phyloP scores from a whole-genome alignment of 139 green algal species.

The Chlamydomonas incerta region DNA sequence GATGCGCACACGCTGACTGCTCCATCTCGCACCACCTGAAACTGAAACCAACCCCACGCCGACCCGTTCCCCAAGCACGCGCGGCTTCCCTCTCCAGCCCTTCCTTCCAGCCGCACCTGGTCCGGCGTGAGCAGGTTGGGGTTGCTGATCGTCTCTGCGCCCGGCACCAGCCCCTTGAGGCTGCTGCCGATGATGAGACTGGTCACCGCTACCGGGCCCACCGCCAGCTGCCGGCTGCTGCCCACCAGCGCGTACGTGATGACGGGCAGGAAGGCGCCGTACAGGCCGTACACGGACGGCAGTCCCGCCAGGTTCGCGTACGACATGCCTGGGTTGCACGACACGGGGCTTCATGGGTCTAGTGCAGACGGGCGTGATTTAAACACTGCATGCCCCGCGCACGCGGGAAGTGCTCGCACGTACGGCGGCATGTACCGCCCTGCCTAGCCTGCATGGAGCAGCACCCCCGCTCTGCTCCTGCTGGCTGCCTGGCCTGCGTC shows the following conservation, averaged over 20 bases:
- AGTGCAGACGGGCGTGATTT: no score
- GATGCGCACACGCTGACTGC: no score
- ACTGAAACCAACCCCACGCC: no score
- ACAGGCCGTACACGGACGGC: slow-evolving; percentile 83
- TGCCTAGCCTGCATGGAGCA: no score
- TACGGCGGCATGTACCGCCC: background rate
- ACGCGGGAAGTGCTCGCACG: no score
- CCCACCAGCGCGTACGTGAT: slow-evolving; percentile 85
- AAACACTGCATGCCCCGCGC: no score
- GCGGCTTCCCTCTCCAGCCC: slow-evolving; percentile 16
- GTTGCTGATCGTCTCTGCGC: slow-evolving; percentile 51
- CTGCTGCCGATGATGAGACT: slow-evolving; percentile 54
- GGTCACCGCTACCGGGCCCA: slow-evolving; percentile 63
- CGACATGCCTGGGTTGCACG: slow-evolving; percentile 62
- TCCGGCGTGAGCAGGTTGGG: slow-evolving; percentile 57
- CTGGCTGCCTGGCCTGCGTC: no score
- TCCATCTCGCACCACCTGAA: no score
- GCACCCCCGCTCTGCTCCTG: no score
- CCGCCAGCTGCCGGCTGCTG: slow-evolving; percentile 65
- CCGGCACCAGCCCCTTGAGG: slow-evolving; percentile 46
- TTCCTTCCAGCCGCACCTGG: background rate
- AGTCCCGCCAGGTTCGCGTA: slow-evolving; percentile 81
- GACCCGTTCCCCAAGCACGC: no score
- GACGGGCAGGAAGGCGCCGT: slow-evolving; percentile 85
- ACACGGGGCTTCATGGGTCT: no score